Evolutionary conservation across 108 stramenopile genomes (phyloP).

Genomic region (Pseudonitzschia pungens): DNA sequence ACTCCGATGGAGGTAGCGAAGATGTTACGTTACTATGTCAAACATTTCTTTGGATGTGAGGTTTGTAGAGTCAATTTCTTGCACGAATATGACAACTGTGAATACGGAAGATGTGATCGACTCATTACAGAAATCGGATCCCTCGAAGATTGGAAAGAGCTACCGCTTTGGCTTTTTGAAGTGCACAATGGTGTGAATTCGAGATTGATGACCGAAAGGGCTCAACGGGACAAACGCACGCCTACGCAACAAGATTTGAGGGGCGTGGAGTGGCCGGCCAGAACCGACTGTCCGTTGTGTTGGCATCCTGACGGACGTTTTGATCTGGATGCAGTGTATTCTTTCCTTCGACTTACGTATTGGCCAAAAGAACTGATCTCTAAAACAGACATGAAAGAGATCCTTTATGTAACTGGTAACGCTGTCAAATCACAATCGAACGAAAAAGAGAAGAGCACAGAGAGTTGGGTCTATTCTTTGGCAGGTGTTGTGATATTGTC

Average conservation of each 20-base stretch:
- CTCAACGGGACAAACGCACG: conserved; percentile 31
- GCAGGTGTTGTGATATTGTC: background rate
- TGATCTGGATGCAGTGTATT: conserved; percentile 37
- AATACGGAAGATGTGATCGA: conserved; percentile 70
- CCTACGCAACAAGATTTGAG: conserved; percentile 27
- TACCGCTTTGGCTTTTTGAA: conserved; percentile 72
- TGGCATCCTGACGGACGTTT: conserved; percentile 43
- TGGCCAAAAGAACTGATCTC: conserved; percentile 40
- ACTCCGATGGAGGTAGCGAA: conserved; percentile 28
- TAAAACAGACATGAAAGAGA: conserved; percentile 2
- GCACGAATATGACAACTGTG: conserved; percentile 64
- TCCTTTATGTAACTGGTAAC: conserved; percentile 15
- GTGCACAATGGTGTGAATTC: conserved; percentile 83
- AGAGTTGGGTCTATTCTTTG: conserved; percentile 12
- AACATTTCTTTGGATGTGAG: conserved; percentile 81
- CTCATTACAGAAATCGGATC: conserved; percentile 36
- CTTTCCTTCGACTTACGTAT: conserved; percentile 42
- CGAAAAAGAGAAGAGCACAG: background rate
- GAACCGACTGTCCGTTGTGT: conserved; percentile 44
- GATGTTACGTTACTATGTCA: conserved; percentile 50
- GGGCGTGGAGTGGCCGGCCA: conserved; percentile 39
- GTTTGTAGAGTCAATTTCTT: conserved; percentile 79
- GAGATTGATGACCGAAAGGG: conserved; percentile 59
- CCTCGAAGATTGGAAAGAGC: conserved; percentile 56
- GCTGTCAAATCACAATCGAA: too few relatives aligned